These are phyloP conservation scores for Colletotrichum tamarilloi DNA, from an alignment of 2,329 filamentous ascomycete species.

Conservation along the genomic window DNA sequence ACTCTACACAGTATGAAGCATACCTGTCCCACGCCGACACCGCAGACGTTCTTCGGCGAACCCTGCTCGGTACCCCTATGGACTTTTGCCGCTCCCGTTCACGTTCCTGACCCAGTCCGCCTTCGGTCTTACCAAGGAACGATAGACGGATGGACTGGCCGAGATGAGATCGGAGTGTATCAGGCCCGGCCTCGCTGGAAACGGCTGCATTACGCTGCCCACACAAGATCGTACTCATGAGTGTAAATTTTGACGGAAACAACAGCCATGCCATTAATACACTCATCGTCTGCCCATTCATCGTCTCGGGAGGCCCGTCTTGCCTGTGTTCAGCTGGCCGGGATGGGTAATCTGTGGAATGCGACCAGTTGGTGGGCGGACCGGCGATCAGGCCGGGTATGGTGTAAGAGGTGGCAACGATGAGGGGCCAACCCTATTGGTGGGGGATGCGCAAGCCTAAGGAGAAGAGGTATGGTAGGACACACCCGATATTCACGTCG, in stretches of 20 bases:
- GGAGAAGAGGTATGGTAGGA: neutral
- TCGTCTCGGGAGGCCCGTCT: constrained; percentile 7
- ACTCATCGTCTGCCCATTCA: neutral
- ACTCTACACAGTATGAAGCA: neutral
- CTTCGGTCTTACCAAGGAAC: constrained; percentile 3
- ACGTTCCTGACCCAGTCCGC: neutral
- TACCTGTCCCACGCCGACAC: neutral
- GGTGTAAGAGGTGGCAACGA: neutral
- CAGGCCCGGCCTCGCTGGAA: constrained; percentile 11
- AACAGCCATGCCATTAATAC: constrained; percentile 3
- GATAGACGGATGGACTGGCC: neutral
- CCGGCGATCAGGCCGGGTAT: constrained; percentile 16
- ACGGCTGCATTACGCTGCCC: constrained; percentile 7
- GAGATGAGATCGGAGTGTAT: neutral
- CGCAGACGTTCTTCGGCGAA: neutral
- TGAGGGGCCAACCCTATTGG: no score
- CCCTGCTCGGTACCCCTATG: neutral
- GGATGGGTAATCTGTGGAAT: constrained; percentile 14
- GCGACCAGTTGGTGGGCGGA: constrained; percentile 8
- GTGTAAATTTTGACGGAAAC: constrained; percentile 16
- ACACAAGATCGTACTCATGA: neutral
- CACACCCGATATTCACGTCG: no score
- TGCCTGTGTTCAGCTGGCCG: constrained; percentile 26
- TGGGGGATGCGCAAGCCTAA: neutral
- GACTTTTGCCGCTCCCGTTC: neutral